A percentile compares a stretch with the other conserved stretches of the same genome.
Conservation (phyloP, 768 basidiomycete species). For the Pulveroboletus sp. region DNA sequence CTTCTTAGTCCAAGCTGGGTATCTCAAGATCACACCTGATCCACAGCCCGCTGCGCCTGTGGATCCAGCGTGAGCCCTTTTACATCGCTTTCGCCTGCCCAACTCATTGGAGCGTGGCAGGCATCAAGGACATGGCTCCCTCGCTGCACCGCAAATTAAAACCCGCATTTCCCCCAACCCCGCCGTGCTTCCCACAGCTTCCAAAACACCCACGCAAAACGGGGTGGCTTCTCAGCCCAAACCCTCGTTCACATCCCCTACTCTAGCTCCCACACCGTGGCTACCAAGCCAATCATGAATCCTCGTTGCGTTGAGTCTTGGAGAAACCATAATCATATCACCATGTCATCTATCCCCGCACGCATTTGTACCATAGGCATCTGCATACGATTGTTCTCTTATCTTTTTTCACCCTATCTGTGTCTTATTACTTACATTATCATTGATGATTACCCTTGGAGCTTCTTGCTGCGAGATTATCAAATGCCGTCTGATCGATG, state of each 20-base stretch:
- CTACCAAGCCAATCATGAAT: slow-evolving; percentile 15
- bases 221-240: slow-evolving; percentile 14
- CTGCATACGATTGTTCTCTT: slow-evolving; percentile 10
- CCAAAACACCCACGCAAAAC: slow-evolving; percentile 18
- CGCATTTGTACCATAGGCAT: slow-evolving; percentile 32
- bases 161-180: slow-evolving; percentile 19
- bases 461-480: too few relatives aligned
- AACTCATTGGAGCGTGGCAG: slow-evolving; percentile 4
- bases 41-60: slow-evolving; percentile 32
- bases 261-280: slow-evolving; percentile 22
- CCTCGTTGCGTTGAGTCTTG: too few relatives aligned
- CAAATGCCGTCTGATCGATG: slow-evolving; percentile 36
- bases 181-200: not conserved
- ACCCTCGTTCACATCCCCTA: slow-evolving; percentile 21
- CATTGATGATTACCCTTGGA: not conserved
- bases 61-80: slow-evolving; percentile 37
- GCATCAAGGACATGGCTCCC: slow-evolving; percentile 6
- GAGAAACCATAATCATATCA: not conserved
- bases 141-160: slow-evolving; percentile 17
- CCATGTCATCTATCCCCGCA: slow-evolving; percentile 3
- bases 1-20: slow-evolving; percentile 84
- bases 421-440: slow-evolving; percentile 15
- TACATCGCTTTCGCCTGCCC: not conserved
- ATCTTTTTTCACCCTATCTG: not conserved
- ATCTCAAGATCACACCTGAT: slow-evolving; percentile 67